Evolutionary conservation across 495 filamentous ascomycete species (phyloP).

Genomic region (Oidiodendron maius): DNA sequence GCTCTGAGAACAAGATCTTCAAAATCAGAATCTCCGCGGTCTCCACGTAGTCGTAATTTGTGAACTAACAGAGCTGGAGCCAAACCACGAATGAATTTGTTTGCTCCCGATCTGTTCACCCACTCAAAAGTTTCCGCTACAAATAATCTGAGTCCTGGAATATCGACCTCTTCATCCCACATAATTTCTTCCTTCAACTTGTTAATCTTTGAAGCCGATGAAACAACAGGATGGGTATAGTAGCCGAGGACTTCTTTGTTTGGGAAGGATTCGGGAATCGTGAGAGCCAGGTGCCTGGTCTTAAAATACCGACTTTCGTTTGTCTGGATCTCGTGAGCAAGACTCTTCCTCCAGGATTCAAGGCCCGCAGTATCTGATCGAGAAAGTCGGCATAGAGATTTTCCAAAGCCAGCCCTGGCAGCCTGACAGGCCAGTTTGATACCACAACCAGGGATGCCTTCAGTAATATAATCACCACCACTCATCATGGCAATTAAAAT

Average conservation of each 20-base stretch:
- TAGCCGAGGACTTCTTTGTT: conserved; percentile 71
- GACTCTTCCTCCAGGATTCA: conserved; percentile 64
- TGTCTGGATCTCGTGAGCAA: conserved; percentile 69
- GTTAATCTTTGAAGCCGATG: conserved; percentile 51
- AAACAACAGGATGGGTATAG: conserved; percentile 82
- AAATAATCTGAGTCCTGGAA: conserved; percentile 62
- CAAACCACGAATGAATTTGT: conserved; percentile 76
- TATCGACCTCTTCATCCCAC: conserved; percentile 63
- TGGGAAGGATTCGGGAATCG: conserved; percentile 78
- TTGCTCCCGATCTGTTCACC: conserved; percentile 68
- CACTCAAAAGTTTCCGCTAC: conserved; percentile 80
- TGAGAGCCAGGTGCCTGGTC: conserved; percentile 64
- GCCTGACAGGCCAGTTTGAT: conserved; percentile 85
- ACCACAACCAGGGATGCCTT: conserved; percentile 82
- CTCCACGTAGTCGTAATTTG: conserved; percentile 44
- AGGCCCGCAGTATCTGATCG: conserved; percentile 46
- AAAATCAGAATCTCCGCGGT: conserved; percentile 15
- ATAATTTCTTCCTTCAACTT: conserved; percentile 47
- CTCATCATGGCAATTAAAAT: conserved; percentile 92
- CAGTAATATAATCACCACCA: conserved; percentile 90
- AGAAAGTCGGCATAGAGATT: conserved; percentile 59
- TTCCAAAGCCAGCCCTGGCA: conserved; percentile 81
- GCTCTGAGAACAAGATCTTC: conserved; percentile 36
- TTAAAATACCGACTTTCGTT: conserved; percentile 83
- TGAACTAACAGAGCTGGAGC: conserved; percentile 71